Conservation (phyloP, 2,329 filamentous ascomycete genomes). For the Cercospora sesami region DNA sequence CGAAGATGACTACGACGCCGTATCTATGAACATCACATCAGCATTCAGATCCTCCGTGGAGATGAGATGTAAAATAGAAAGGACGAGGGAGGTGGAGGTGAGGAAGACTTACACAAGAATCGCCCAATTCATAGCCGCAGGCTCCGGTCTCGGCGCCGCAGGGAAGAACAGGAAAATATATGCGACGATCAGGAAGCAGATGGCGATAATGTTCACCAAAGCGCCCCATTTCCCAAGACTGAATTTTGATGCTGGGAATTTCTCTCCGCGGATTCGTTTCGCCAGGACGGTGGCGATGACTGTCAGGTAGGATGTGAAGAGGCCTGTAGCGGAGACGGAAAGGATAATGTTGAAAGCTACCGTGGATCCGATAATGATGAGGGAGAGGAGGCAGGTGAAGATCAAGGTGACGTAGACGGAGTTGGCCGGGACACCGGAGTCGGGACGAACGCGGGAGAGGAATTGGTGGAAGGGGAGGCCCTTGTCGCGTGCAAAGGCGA, state of each 20-base stretch:
- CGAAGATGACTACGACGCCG: conserved; percentile 21
- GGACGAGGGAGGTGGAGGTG: neutral
- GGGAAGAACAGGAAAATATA: conserved; percentile 34
- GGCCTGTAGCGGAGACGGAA: conserved; percentile 38
- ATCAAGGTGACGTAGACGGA: conserved; percentile 32
- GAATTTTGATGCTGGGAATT: conserved; percentile 29
- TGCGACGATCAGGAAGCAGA: conserved; percentile 26
- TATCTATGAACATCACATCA: neutral
- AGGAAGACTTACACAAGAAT: conserved; percentile 31
- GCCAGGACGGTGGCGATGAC: conserved; percentile 29
- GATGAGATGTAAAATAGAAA: too few relatives aligned
- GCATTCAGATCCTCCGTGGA: too few relatives aligned
- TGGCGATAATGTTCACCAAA: conserved; percentile 24
- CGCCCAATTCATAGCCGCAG: conserved; percentile 36
- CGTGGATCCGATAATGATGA: conserved; percentile 43
- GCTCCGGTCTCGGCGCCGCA: conserved; percentile 27
- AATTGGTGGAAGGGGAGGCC: conserved; percentile 34
- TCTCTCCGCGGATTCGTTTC: conserved; percentile 27
- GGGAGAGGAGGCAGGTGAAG: conserved; percentile 34
- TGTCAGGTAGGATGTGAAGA: conserved; percentile 31
- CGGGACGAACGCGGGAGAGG: conserved; percentile 29
- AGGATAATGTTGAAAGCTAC: conserved; percentile 48
- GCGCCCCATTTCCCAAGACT: conserved; percentile 36
- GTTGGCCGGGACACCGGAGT: conserved; percentile 35
- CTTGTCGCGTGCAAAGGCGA: conserved; percentile 35